Evolutionary conservation across 768 basidiomycete species (phyloP).

Genomic region (Phlegmacium glaucopus): DNA sequence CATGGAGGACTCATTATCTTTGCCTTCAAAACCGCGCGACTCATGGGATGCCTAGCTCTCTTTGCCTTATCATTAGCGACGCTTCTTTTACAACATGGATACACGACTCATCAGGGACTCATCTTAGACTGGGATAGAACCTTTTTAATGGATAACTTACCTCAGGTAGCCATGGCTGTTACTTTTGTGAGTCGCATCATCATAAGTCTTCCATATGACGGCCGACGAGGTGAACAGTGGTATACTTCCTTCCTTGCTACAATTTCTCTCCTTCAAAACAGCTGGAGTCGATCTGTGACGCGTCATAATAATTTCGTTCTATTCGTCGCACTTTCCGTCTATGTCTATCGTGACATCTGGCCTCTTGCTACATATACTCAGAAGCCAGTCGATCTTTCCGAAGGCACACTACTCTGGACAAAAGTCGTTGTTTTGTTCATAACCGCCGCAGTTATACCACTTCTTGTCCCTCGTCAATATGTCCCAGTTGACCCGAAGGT

Average conservation of each 20-base stretch:
- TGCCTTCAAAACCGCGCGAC: conserved; percentile 9
- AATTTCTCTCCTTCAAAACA: conserved; percentile 29
- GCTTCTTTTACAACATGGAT: background rate
- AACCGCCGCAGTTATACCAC: conserved; percentile 45
- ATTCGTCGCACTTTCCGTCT: conserved; percentile 36
- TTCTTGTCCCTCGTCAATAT: conserved; percentile 50
- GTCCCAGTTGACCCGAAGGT: conserved; percentile 52
- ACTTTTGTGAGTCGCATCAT: conserved; percentile 6
- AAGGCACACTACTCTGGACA: conserved; percentile 45
- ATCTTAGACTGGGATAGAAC: background rate
- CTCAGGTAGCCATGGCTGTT: conserved; percentile 5
- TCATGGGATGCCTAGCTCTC: conserved; percentile 7
- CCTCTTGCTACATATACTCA: conserved; percentile 50
- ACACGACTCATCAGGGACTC: background rate
- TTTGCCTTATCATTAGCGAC: conserved; percentile 3
- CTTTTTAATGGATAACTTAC: background rate
- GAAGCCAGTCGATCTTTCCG: conserved; percentile 39
- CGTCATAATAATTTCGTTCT: conserved; percentile 26
- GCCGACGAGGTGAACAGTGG: background rate
- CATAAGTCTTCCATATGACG: background rate
- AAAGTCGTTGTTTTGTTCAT: conserved; percentile 42
- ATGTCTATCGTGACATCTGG: conserved; percentile 53
- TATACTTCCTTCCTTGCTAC: conserved; percentile 40
- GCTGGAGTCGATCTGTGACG: conserved; percentile 22
- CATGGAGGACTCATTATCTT: conserved; percentile 9